Percentiles rank a stretch among this genome's conserved stretches.
These are phyloP conservation scores for Fallopia convolvulus DNA, from an alignment of 148 eudicot genomes.

Conservation along the genomic window DNA sequence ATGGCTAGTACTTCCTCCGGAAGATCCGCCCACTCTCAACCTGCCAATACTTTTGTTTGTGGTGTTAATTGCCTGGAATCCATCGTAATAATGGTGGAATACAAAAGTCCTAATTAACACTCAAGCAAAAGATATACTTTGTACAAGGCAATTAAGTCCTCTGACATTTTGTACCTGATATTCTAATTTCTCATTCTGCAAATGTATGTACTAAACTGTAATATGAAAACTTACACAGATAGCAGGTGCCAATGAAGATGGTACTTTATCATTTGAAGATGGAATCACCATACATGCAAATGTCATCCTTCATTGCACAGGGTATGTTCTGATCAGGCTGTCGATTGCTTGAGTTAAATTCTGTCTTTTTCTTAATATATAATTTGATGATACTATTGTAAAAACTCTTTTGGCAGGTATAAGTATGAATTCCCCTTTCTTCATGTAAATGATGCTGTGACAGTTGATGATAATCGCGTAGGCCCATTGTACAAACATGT, in stretches of 20 bases:
- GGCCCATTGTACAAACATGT: slow-evolving; percentile 91
- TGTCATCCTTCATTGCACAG: slow-evolving; percentile 86
- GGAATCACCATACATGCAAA: slow-evolving; percentile 51
- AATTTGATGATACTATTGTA: background rate
- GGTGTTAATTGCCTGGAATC: too few species aligned
- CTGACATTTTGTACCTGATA: too few species aligned
- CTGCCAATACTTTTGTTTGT: too few species aligned
- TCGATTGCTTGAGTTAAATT: background rate
- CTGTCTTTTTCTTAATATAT: too few species aligned
- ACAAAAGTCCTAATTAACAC: too few species aligned
- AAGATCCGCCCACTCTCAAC: too few species aligned
- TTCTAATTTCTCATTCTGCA: background rate
- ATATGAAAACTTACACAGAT: slow-evolving; percentile 40
- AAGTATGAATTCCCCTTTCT: slow-evolving; percentile 88
- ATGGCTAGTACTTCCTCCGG: too few species aligned
- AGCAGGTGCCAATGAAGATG: slow-evolving; percentile 52
- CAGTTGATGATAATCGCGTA: slow-evolving; percentile 80
- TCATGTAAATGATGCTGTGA: slow-evolving; percentile 39
- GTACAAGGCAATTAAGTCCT: too few species aligned
- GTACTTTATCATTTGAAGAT: slow-evolving; percentile 55
- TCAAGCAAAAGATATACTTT: too few species aligned
- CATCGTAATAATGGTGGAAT: too few species aligned
- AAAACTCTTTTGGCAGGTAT: slow-evolving; percentile 40
- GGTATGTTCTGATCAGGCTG: slow-evolving; percentile 32
- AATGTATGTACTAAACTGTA: background rate